Evolutionary conservation across 176 grass and related monocot genomes (phyloP).

Genomic region (Dactylis glomerata): DNA sequence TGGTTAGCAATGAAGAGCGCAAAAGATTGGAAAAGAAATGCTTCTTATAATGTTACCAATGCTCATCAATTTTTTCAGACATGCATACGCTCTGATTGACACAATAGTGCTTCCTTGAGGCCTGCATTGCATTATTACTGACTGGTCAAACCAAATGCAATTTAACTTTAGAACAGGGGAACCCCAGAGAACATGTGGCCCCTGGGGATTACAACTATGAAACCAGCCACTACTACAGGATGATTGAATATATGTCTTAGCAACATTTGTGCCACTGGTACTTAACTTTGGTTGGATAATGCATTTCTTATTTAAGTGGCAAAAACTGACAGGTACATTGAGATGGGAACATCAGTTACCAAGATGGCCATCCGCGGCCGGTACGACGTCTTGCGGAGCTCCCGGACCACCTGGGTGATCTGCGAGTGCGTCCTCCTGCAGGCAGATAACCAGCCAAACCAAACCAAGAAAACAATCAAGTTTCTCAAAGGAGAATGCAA

Average conservation of each 20-base stretch:
- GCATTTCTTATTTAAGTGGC: not conserved
- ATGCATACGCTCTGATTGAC: conserved; percentile 65
- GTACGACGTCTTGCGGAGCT: conserved; percentile 91
- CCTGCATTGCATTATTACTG: conserved; percentile 39
- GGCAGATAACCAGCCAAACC: conserved; percentile 1
- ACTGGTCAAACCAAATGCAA: not conserved
- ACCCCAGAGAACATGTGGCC: no score
- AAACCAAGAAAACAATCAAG: conserved; percentile 25
- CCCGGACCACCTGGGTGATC: conserved; percentile 93
- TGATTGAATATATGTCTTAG: not conserved
- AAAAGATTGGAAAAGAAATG: conserved; percentile 6
- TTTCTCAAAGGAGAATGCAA: not conserved
- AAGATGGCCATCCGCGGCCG: conserved; percentile 80
- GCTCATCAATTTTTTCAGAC: conserved; percentile 60
- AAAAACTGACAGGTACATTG: not conserved
- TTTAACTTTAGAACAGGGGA: not conserved
- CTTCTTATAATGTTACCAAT: conserved; percentile 52
- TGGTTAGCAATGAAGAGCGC: conserved; percentile 12
- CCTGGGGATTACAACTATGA: not conserved
- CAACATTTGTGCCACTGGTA: not conserved
- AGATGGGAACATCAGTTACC: conserved; percentile 38
- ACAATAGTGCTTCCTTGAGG: conserved; percentile 92
- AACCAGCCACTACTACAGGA: not conserved
- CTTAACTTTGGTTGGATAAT: not conserved
- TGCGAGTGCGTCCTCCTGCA: conserved; percentile 97